A percentile compares a stretch with the other conserved stretches of the same genome.
Conservation (phyloP, 495 filamentous ascomycete genomes). For the Talaromyces proteolyticus region DNA sequence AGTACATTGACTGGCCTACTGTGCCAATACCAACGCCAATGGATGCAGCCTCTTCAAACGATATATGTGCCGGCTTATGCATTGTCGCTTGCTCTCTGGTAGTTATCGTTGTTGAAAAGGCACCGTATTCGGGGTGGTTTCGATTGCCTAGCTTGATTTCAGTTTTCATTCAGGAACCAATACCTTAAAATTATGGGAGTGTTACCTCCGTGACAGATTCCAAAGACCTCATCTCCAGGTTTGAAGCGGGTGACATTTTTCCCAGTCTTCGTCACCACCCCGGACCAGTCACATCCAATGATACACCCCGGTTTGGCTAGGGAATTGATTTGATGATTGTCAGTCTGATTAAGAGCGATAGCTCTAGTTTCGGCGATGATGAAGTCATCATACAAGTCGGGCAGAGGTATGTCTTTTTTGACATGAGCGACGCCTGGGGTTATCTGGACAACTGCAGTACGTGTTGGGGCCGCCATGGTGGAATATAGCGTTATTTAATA, state of each 20-base stretch:
- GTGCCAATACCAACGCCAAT: too few relatives aligned
- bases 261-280: slow-evolving; percentile 39
- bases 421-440: not conserved
- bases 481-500: too few relatives aligned
- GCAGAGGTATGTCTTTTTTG: slow-evolving; percentile 7
- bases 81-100: too few relatives aligned
- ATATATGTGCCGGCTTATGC: too few relatives aligned
- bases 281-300: slow-evolving; percentile 44
- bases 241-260: slow-evolving; percentile 13
- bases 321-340: slow-evolving; percentile 36
- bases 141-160: too few relatives aligned
- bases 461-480: not conserved
- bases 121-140: too few relatives aligned
- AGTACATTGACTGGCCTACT: too few relatives aligned
- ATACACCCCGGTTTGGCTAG: slow-evolving; percentile 17
- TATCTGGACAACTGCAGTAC: not conserved
- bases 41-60: too few relatives aligned
- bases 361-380: slow-evolving; percentile 32
- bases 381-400: slow-evolving; percentile 19
- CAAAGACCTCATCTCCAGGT: slow-evolving; percentile 39
- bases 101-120: too few relatives aligned
- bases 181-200: too few relatives aligned
- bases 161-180: too few relatives aligned
- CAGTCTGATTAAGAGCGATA: slow-evolving; percentile 42
- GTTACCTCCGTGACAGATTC: slow-evolving; percentile 36